Percentiles rank a stretch among this genome's conserved stretches.
These are phyloP conservation scores for Lenzites betulinus DNA, from an alignment of 768 basidiomycete genomes.

Conservation along the genomic window DNA sequence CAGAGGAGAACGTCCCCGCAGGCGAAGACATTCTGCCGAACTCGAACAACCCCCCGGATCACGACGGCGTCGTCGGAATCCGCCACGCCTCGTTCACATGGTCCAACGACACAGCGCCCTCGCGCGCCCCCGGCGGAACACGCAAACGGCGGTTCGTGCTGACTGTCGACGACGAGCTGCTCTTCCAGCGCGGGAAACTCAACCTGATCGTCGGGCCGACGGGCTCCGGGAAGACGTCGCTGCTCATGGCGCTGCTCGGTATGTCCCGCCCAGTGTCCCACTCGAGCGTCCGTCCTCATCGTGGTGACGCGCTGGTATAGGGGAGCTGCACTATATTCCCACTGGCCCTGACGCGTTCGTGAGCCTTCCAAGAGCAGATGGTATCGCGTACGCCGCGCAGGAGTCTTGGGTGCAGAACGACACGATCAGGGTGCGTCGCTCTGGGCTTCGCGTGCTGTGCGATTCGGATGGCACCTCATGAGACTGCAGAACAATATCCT, in stretches of 20 bases:
- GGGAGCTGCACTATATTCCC: conserved; percentile 37
- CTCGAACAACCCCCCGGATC: background rate
- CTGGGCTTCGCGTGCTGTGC: background rate
- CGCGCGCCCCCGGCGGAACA: conserved; percentile 5
- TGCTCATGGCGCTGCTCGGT: conserved; percentile 37
- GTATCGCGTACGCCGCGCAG: conserved; percentile 52
- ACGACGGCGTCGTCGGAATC: conserved; percentile 18
- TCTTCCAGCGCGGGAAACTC: conserved; percentile 51
- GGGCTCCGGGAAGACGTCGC: conserved; percentile 57
- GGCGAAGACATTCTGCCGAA: background rate
- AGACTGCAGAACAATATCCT: conserved; percentile 30
- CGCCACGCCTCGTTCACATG: conserved; percentile 24
- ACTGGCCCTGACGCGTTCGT: conserved; percentile 39
- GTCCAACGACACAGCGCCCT: conserved; percentile 5
- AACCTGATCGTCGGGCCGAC: conserved; percentile 65
- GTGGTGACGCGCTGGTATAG: conserved; percentile 1
- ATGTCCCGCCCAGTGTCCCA: background rate
- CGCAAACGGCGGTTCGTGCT: conserved; percentile 47
- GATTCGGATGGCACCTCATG: too few species aligned
- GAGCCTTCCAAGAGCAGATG: conserved; percentile 45
- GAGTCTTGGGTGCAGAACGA: conserved; percentile 53
- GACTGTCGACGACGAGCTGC: conserved; percentile 48
- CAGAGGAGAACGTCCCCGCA: background rate
- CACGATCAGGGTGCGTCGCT: conserved; percentile 35
- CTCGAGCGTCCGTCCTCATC: background rate